Evolutionary conservation across 768 basidiomycete species (phyloP), one percentile per base, ranked within the genome.

Genomic region (Termitomyces sp.): DNA sequence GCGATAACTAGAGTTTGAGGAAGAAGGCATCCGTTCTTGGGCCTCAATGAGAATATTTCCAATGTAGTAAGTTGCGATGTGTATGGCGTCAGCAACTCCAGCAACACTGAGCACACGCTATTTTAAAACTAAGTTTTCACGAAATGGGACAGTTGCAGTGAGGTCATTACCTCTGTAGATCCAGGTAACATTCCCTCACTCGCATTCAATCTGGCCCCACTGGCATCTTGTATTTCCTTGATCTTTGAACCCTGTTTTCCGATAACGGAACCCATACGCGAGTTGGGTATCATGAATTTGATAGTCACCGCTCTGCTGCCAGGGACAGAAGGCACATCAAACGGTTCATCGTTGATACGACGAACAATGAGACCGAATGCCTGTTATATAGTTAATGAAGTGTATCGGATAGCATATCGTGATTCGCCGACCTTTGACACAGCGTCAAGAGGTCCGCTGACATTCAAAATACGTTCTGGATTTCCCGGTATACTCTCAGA

Each of bases 261-360:
- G 67, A 99, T 99, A 59, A 98, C 94, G 18, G 94, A 97, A 42
- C 96, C 96, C 96, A 98, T 98, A 58, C 96, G 90, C 10, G 94
- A 95, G 73, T 98, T 98, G 62, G 96, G 96, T 57, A 98, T 97
- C 90, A 98, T 98, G 70, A 94, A 98, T 72, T 98, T 98, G 81
- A 99, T 98, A 31, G 97, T 98, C 55, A 99, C 97, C 29, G 97
- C 96, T 59, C 95, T 86, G 68, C 94, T 97, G 58, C 97, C 97
- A 47, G 97, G 97, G 5, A 98, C 92, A 36, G 96, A 98, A 22
- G 97, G 93, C 46, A 92, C 88, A 66, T 98, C 97, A 73, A 97
- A 98, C 1, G 97, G 96, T 71, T 98, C 97, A 68, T 99, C 97
- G 69, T 98, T 99, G 73, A 98, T 99, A 64, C 96, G 86, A 59